Conservation (phyloP, 2,329 filamentous ascomycete genomes). For the Colletotrichum cereale region DNA sequence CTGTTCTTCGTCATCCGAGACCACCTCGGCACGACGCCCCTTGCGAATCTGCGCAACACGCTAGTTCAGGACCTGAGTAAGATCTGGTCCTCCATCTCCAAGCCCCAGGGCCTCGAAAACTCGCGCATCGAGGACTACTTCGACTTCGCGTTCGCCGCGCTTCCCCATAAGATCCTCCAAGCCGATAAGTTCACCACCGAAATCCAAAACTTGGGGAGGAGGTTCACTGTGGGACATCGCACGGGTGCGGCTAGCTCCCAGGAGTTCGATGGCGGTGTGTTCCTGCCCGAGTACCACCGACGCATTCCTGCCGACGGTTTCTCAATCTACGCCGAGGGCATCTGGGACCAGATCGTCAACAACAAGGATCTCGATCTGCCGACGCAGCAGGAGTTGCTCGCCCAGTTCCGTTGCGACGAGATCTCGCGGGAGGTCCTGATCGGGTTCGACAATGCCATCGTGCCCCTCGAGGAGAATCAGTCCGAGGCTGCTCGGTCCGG, state of each 20-base stretch:
- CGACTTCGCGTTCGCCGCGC: conserved; percentile 95
- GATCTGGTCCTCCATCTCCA: conserved; percentile 93
- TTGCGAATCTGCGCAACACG: conserved; percentile 90
- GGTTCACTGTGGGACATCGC: conserved; percentile 86
- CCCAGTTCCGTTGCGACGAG: conserved; percentile 97
- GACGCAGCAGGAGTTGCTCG: conserved; percentile 95
- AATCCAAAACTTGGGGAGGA: conserved; percentile 80
- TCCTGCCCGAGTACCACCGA: conserved; percentile 94
- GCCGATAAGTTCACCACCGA: conserved; percentile 89
- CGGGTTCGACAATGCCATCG: conserved; percentile 84
- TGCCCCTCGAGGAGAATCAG: conserved; percentile 88
- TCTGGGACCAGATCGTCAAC: conserved; percentile 99
- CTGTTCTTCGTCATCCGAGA: conserved; percentile 99
- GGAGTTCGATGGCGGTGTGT: conserved; percentile 82
- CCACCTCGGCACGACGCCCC: conserved; percentile 90
- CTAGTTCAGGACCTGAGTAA: conserved; percentile 90
- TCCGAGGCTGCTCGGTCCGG: conserved; percentile 80
- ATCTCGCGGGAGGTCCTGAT: conserved; percentile 91
- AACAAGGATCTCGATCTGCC: conserved; percentile 98
- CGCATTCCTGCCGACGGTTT: conserved; percentile 98
- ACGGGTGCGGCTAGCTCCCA: conserved; percentile 75
- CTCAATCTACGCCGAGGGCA: conserved; percentile 89
- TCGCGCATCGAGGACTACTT: conserved; percentile 97
- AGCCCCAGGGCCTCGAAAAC: conserved; percentile 88
- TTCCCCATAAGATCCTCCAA: conserved; percentile 97